These are phyloP conservation scores for Russula olivacea DNA, from an alignment of 768 basidiomycete genomes.

Conservation along the genomic window DNA sequence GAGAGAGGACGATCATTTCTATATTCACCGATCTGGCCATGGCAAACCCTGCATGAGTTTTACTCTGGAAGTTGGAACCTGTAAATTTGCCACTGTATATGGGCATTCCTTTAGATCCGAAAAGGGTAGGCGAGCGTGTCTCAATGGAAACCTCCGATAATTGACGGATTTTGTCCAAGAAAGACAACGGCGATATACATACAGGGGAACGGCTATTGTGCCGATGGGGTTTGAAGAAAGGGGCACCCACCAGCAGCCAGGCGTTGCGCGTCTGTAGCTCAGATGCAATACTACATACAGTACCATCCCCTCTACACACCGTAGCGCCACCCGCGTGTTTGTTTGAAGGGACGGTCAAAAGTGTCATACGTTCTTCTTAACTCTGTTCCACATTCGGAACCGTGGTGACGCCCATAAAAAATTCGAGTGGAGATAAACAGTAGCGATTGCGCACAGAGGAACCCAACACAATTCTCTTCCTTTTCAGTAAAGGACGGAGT, in stretches of 20 bases:
- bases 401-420: background rate
- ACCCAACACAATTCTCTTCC: background rate
- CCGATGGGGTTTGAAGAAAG: background rate
- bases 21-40: background rate
- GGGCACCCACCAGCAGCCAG: background rate
- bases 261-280: background rate
- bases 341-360: background rate
- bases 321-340: conserved; percentile 1
- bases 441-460: background rate
- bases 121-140: background rate
- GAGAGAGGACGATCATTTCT: background rate
- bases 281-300: background rate
- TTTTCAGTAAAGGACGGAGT: conserved; percentile 1
- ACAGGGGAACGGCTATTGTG: background rate
- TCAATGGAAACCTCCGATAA: conserved; percentile 14
- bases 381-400: conserved; percentile 16
- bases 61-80: too few species aligned
- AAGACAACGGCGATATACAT: conserved; percentile 16
- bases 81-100: background rate
- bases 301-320: background rate
- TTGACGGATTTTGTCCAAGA: background rate
- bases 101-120: background rate
- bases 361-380: background rate
- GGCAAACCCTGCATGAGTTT: background rate
- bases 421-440: conserved; percentile 8